Percentiles rank a stretch among this genome's conserved stretches.
These are phyloP conservation scores for Xenoacremonium recifei DNA, from an alignment of 2,329 filamentous ascomycete species.

Conservation along the genomic window DNA sequence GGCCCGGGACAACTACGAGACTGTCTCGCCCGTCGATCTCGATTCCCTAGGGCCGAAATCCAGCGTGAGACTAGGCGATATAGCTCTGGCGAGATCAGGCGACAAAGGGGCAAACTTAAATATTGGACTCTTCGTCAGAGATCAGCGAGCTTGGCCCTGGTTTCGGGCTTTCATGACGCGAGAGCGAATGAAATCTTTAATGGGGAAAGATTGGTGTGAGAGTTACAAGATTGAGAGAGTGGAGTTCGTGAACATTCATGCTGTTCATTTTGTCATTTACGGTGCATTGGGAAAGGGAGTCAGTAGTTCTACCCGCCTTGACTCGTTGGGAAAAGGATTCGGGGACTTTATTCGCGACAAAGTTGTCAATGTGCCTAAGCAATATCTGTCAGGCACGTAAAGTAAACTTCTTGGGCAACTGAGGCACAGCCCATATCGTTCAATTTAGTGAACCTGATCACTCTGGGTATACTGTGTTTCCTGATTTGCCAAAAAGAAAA, in stretches of 20 bases:
- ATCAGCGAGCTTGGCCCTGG: constrained; percentile 6
- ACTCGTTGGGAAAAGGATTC: constrained; percentile 9
- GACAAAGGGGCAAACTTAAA: constrained; percentile 10
- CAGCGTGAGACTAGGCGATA: constrained; percentile 5
- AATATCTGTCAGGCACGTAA: no score
- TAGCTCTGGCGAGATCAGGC: constrained; percentile 7
- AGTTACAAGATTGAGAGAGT: constrained; percentile 7
- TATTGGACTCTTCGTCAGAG: constrained; percentile 4
- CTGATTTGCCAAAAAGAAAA: no score
- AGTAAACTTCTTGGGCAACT: no score
- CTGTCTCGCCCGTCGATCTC: no score
- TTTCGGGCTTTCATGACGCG: constrained; percentile 5
- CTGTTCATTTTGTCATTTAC: constrained; percentile 8
- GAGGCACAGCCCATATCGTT: no score
- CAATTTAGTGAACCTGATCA: no score
- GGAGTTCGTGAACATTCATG: constrained; percentile 5
- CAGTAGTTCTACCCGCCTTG: constrained; percentile 8
- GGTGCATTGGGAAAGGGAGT: constrained; percentile 7
- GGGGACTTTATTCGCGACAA: constrained; percentile 9
- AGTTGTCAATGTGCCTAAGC: constrained; percentile 5
- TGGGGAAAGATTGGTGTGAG: constrained; percentile 2
- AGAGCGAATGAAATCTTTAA: constrained; percentile 2
- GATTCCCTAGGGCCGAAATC: no score
- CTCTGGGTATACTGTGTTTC: no score
- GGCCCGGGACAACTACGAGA: no score